Percentiles rank a stretch among this genome's conserved stretches.
Evolutionary conservation across 2,329 filamentous ascomycete species (phyloP).

Genomic region (Cytospora piceae): DNA sequence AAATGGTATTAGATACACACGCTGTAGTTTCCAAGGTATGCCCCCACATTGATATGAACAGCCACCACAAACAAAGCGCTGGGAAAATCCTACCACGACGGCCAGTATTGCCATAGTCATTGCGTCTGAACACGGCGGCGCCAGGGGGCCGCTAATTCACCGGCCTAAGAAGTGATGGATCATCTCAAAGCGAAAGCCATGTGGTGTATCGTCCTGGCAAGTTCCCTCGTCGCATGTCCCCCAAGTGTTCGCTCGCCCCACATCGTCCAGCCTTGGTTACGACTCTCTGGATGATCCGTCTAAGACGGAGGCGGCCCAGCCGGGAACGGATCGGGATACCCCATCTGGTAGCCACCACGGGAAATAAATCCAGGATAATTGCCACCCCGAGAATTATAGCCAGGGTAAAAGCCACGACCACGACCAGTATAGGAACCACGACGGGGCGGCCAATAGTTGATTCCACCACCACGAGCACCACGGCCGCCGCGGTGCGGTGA

Average conservation of each 20-base stretch:
- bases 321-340: conserved; percentile 16
- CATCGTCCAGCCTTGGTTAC: not conserved
- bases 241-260: not conserved
- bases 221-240: no score
- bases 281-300: not conserved
- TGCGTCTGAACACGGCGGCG: not conserved
- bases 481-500: conserved; percentile 12
- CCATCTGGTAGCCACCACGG: conserved; percentile 3
- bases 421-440: conserved; percentile 20
- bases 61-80: no score
- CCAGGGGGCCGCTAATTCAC: no score
- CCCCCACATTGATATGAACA: not conserved
- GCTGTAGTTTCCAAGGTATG: not conserved
- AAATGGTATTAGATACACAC: not conserved
- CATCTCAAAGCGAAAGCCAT: no score
- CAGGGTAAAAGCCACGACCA: conserved; percentile 18
- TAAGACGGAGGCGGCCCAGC: conserved; percentile 20
- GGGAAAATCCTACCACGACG: not conserved
- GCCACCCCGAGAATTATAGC: not conserved
- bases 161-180: no score
- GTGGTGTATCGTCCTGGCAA: no score
- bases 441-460: conserved; percentile 8
- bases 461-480: conserved; percentile 9
- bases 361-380: conserved; percentile 8
- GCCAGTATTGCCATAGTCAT: not conserved